Evolutionary conservation across 2,329 filamentous ascomycete genomes (phyloP), one percentile per base, ranked within the genome.

Genomic region (Beauveria sp.): DNA sequence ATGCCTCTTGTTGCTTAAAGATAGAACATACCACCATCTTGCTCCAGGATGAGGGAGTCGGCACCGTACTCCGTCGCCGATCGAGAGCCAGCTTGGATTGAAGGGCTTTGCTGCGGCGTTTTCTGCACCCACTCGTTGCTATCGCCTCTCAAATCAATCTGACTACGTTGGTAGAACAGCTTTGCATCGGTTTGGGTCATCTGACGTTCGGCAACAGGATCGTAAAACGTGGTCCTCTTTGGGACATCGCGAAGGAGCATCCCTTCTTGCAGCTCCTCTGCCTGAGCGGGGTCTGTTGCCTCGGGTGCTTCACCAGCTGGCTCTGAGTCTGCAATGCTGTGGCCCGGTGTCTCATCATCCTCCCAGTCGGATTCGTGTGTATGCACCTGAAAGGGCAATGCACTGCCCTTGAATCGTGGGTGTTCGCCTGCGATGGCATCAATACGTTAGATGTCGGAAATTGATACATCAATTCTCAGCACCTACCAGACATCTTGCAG

Each of bases 161-260:
- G 90, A 74, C 91, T 92, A 66, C 90, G 84, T 76, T 97, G 93
- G 74, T 96, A 99, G 77, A 98, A 96, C 65, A 97, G 83, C 75
- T 96, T 98, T 63, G 93, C 91, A 72, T 99, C 95, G 28, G 90
- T 88, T 73, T 96, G 92, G 70, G 89, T 96, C 86, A 96, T 89
- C 70, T 93, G 90, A 69, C 95, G 96, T 75, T 99, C 95, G 58
- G 91, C 90, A 58, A 93, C 88, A 70, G 93, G 91, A 74, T 97
- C 93, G 76, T 96, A 97, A 71, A 92, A 96, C 22, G 93, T 90
- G 9, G 92, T 96, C 71, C 87, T 88, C 63, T 81, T 81, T 40
- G 84, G 84, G 58, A 84, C 71, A 69, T 88, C 85, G 64, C 85
- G 78, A 24, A 78, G 77, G 10, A 88, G 77, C 79, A 87, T 84